Percentiles rank a stretch among this genome's conserved stretches.
Conservation (phyloP, 352 stramenopile species). For the Pythium graminicola region DNA sequence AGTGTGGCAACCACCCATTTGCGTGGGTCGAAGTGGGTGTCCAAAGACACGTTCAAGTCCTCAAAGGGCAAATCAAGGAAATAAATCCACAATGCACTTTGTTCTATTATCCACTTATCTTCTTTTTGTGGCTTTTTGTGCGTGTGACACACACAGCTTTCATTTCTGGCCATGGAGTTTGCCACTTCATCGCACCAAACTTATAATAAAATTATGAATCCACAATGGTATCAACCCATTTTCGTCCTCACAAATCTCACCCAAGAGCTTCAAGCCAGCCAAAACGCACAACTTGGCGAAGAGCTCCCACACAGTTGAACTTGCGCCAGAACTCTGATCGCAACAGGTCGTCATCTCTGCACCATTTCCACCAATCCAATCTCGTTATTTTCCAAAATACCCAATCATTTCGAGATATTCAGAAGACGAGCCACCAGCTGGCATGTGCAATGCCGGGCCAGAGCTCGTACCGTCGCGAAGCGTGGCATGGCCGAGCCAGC, state of each 20-base stretch:
- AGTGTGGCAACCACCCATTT: no score
- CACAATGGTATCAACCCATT: not conserved
- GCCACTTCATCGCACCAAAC: not conserved
- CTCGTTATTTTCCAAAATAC: not conserved
- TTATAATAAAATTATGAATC: no score
- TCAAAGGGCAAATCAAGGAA: no score
- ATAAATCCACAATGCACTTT: no score
- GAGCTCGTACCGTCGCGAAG: not conserved
- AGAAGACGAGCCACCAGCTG: constrained; percentile 24
- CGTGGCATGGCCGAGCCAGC: no score
- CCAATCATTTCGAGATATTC: constrained; percentile 9
- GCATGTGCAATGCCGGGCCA: not conserved
- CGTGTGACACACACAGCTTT: no score
- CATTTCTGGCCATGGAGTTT: no score
- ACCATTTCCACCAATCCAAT: constrained; percentile 12
- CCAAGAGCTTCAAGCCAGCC: not conserved
- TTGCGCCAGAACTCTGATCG: constrained; percentile 24
- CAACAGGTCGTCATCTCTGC: constrained; percentile 7
- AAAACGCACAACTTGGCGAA: constrained; percentile 14
- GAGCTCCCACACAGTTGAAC: constrained; percentile 15
- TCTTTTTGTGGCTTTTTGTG: not conserved
- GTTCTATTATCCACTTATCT: constrained; percentile 1
- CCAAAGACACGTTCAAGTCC: no score
- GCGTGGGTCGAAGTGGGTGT: no score
- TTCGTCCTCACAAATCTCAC: no score